Evolutionary conservation across 768 basidiomycete species (phyloP), one percentile per base, ranked within the genome.

Genomic region (Suillus subalutaceus): DNA sequence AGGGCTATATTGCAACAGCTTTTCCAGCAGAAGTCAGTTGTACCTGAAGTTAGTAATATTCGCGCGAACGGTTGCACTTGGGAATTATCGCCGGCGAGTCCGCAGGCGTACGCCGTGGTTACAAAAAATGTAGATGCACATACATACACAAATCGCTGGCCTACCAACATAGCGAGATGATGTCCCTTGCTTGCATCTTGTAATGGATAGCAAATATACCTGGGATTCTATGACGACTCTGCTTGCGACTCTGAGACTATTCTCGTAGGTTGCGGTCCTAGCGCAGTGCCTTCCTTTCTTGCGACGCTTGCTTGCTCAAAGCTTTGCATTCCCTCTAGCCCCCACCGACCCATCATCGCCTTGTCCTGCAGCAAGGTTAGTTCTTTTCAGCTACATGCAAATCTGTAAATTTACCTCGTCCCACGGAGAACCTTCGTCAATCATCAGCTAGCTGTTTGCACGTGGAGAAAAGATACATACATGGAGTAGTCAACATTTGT

Each of bases 401-500:
- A 16, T 63, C 40, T 26, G 5, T 53, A 60, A 63, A 71, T 79
- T 71, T 71, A 88, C 90, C 82, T 96, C 93, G 73, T 97, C 95
- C 97, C 96, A 98, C 52, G 94, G 93, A 12, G 93, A 91, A 75
- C 92, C 93, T 93, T 69, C 59, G 61, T 62, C 62, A 65, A 46
- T 50, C 40, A 46, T 72, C 16, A 69, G 58, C n/a, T 65, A 13
- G 56, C 52, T 58, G 53, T 18, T 50, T 16, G 18, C 20, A 35
- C 60, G 65, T 18, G 63, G 6, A 63, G 15, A 57, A 52, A 56
- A 66, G 61, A 37, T 40, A 83, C 92, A 80, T 72, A 91, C 96
- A 97, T 56, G 96, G 95, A 16, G 97, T 99, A 15, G 97, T 99
- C 70, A 99, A 78, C 97, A 99, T 99, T 71, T 90, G 85, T 75